phyloP scores from a whole-genome alignment of 495 filamentous ascomycete genomes.

The Aspergillus affinis region DNA sequence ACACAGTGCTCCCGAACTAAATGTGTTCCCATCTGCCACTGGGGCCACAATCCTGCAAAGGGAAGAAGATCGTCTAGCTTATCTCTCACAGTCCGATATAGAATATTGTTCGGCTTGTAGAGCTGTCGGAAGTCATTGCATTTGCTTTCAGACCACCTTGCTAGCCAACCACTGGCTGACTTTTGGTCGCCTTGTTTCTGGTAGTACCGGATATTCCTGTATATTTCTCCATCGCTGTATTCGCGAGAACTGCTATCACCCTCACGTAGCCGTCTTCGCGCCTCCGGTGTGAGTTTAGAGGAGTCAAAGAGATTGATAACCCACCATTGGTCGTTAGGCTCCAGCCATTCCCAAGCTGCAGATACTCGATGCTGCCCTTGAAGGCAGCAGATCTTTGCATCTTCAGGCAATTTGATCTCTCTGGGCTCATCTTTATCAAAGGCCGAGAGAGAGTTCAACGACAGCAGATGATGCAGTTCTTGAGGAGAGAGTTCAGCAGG shows the following conservation, averaged over 20 bases:
- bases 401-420: conserved; percentile 4
- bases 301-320: conserved; percentile 12
- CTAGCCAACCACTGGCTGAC: conserved; percentile 13
- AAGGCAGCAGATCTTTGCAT: conserved; percentile 6
- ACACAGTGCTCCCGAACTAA: conserved; percentile 7
- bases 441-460: neutral
- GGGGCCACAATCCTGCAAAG: conserved; percentile 10
- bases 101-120: neutral
- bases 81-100: neutral
- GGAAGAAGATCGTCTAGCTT: conserved; percentile 15
- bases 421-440: neutral
- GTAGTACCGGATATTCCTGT: conserved; percentile 13
- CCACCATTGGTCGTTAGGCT: conserved; percentile 14
- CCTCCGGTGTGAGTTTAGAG: conserved; percentile 5
- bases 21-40: conserved; percentile 16
- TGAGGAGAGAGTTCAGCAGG: conserved; percentile 10
- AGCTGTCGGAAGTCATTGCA: conserved; percentile 15
- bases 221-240: conserved; percentile 17
- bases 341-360: conserved; percentile 11
- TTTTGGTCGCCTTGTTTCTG: conserved; percentile 7
- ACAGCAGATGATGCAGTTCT: conserved; percentile 2
- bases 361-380: conserved; percentile 14
- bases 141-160: conserved; percentile 16
- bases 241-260: conserved; percentile 3
- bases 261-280: conserved; percentile 11